These are phyloP conservation scores for Berberis vulgaris DNA, from an alignment of 164 flowering plant species.

Conservation along the genomic window DNA sequence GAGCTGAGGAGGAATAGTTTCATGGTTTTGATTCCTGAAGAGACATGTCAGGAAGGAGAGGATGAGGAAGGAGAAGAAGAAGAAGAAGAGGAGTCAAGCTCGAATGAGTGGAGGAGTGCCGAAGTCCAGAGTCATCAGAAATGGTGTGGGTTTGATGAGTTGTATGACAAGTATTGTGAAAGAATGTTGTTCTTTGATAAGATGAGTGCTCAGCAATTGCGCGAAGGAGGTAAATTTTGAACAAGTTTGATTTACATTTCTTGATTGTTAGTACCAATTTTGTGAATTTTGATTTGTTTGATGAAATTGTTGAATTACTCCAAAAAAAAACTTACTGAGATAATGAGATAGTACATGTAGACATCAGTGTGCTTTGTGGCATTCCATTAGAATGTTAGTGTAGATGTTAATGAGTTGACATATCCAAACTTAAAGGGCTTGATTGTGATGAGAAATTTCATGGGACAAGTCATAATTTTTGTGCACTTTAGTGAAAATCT, in stretches of 20 bases:
- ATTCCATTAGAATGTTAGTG: too few relatives aligned
- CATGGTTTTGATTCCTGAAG: conserved; percentile 87
- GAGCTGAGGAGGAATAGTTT: conserved; percentile 80
- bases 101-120: conserved; percentile 58
- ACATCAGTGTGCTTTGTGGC: too few relatives aligned
- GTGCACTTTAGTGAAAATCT: too few relatives aligned
- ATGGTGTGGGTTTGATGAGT: conserved; percentile 53
- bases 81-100: conserved; percentile 40
- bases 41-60: conserved; percentile 23
- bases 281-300: neutral
- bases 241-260: neutral
- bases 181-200: conserved; percentile 79
- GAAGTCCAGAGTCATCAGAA: conserved; percentile 39
- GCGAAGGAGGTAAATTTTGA: conserved; percentile 44
- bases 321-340: too few relatives aligned
- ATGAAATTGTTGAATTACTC: too few relatives aligned
- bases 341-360: too few relatives aligned
- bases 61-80: conserved; percentile 44
- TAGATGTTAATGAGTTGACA: too few relatives aligned
- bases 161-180: conserved; percentile 70
- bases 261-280: neutral
- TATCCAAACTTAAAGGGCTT: too few relatives aligned
- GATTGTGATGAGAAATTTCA: too few relatives aligned
- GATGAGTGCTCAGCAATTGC: conserved; percentile 55
- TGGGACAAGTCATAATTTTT: too few relatives aligned